Evolutionary conservation across 768 basidiomycete species (phyloP), one percentile per base, ranked within the genome.

Genomic region (Mycena alexandri): DNA sequence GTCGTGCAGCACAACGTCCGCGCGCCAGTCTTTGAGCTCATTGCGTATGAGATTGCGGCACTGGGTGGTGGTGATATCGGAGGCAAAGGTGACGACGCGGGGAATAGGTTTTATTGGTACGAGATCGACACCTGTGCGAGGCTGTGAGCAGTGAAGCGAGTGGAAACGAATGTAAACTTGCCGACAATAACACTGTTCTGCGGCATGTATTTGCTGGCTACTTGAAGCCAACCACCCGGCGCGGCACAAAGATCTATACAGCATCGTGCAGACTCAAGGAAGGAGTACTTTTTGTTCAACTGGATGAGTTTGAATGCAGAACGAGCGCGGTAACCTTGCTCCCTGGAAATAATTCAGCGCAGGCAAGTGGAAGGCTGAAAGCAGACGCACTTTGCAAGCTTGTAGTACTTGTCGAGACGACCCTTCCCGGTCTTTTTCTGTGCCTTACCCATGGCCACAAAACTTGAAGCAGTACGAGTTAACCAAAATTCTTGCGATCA

Each of bases 231-330:
- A 75, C 98, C 98, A 72, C 98, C 98, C 8, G 98, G 98, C 6
- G 98, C 98, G 38, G 98, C 98, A 79, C 98, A 99, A 36, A 99
- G 86, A 86, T 99, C 98, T 74, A 99, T 96, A 47, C 93, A 94
- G 79, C 97, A 98, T 86, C 90, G 85, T 63, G 95, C 92, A 34
- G 87, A 84, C 73, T 96, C 93, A 24, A 99, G 87, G 77, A 99
- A 93, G 17, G 90, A 87, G 81, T 93, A 99, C 83, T 99, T 99
- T 79, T 97, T 96, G 85, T 99, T 99, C 68, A 99, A 83, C 79
- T 99, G 98, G 65, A 99, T 95, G 65, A 99, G 88, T 81, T 99
- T 99, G 90, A 97, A 97, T 2, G 98, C 98, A 17, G 98, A 99
- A 85, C 98, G 98, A 73, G 98, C 98, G 69, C 98, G 93, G 78